phyloP scores from a whole-genome alignment of 2,329 filamentous ascomycete species.

The Paraphaeosphaeria minitans region DNA sequence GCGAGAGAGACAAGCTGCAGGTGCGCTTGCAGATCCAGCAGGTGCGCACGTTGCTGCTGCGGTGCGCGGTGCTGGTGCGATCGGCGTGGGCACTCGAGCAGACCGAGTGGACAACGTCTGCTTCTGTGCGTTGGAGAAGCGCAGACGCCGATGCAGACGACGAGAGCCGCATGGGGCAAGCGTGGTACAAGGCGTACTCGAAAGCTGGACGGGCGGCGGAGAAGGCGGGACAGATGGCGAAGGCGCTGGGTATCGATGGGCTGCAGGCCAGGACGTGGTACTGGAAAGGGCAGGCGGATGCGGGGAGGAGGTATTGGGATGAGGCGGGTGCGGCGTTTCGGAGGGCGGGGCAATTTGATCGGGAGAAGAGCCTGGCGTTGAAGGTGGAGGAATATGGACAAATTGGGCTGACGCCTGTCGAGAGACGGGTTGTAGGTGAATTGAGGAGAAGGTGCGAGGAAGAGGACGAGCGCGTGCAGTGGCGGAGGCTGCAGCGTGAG shows the following conservation, averaged over 20 bases:
- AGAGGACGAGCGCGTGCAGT: neutral
- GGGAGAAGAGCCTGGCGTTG: neutral
- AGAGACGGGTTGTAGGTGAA: neutral
- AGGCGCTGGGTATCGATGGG: constrained; percentile 13
- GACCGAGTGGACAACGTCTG: neutral
- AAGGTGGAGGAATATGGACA: neutral
- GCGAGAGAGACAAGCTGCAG: neutral
- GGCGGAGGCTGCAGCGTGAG: neutral
- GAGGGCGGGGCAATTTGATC: neutral
- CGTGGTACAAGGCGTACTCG: constrained; percentile 2
- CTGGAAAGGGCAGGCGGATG: constrained; percentile 25
- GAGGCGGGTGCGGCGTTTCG: constrained; percentile 12
- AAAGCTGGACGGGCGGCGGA: constrained; percentile 8
- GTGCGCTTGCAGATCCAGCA: neutral
- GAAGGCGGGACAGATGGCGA: constrained; percentile 16
- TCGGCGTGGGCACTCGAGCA: neutral
- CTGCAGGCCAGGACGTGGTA: constrained; percentile 26
- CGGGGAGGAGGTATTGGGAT: constrained; percentile 12
- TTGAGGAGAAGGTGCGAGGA: neutral
- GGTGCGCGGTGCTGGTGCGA: neutral
- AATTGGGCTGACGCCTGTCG: neutral
- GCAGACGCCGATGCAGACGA: constrained; percentile 7
- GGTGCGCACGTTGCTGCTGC: neutral
- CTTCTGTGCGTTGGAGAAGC: neutral
- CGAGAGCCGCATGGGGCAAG: neutral